Conservation (phyloP, 2,329 filamentous ascomycete species). For the Talaromyces rugulosus region DNA sequence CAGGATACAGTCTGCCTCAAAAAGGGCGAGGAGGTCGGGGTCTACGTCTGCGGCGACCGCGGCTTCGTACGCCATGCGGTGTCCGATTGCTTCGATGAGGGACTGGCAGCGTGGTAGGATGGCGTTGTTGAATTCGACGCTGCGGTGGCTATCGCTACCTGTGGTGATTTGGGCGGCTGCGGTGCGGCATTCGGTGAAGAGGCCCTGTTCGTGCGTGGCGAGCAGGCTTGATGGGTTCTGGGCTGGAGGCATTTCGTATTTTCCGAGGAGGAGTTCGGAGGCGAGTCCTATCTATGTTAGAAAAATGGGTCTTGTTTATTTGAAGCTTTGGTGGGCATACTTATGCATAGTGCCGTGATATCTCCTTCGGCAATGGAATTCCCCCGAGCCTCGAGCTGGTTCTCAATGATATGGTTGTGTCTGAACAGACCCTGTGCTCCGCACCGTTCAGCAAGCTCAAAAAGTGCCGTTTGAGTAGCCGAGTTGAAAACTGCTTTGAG, state of each 20-base stretch:
- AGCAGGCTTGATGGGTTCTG: conserved; percentile 12
- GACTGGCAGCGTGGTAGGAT: conserved; percentile 17
- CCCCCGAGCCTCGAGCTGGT: conserved; percentile 1
- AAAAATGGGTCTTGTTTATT: not conserved
- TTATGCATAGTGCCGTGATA: conserved; percentile 9
- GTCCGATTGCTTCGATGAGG: conserved; percentile 19
- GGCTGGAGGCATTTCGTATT: conserved; percentile 19
- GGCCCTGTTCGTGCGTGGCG: conserved; percentile 18
- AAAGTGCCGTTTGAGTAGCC: conserved; percentile 10
- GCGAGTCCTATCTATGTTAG: conserved; percentile 18
- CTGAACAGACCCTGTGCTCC: conserved; percentile 13
- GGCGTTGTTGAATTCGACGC: conserved; percentile 17
- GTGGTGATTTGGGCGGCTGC: conserved; percentile 1
- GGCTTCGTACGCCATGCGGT: conserved; percentile 21
- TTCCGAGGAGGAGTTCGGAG: conserved; percentile 21
- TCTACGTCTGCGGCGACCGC: conserved; percentile 14
- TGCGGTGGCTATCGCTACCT: conserved; percentile 12
- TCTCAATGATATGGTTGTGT: conserved; percentile 14
- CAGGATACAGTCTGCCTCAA: conserved; percentile 13
- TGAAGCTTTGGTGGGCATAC: not conserved
- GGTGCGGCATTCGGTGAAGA: conserved; percentile 15
- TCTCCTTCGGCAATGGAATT: conserved; percentile 13
- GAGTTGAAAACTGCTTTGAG: conserved; percentile 13
- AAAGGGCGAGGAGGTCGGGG: conserved; percentile 13
- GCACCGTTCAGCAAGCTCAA: conserved; percentile 11